Percentiles rank a stretch among this genome's conserved stretches.
These are phyloP conservation scores for Diplodia corticola DNA, from an alignment of 2,329 filamentous ascomycete species.

Conservation along the genomic window DNA sequence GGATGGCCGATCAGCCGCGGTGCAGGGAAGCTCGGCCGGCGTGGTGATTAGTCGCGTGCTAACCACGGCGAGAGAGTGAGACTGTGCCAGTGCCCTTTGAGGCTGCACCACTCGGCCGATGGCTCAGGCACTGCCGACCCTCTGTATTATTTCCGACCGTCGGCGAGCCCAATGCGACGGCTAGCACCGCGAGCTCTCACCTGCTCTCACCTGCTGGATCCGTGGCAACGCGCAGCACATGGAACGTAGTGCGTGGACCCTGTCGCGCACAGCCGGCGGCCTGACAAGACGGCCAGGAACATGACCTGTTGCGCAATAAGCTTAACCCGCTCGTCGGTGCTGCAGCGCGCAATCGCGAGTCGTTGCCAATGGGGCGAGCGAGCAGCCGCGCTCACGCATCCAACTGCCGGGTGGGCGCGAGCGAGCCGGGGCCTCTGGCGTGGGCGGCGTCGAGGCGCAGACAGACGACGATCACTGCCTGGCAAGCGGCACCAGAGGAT, in stretches of 20 bases:
- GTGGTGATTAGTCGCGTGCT: neutral
- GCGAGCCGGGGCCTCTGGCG: neutral
- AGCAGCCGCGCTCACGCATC: too few relatives aligned
- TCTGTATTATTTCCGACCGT: neutral
- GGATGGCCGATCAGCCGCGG: constrained; percentile 14
- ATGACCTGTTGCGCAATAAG: constrained; percentile 9
- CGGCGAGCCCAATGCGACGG: neutral
- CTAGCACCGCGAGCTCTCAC: neutral
- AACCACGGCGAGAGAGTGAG: neutral
- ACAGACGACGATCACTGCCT: neutral
- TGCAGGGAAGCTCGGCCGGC: neutral
- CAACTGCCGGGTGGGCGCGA: neutral
- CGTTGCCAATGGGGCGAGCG: neutral
- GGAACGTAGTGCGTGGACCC: neutral
- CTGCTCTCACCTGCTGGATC: too few relatives aligned
- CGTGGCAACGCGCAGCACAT: neutral
- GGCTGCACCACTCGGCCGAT: neutral
- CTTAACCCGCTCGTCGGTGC: constrained; percentile 7
- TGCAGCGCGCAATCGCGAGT: neutral
- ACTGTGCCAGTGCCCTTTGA: neutral
- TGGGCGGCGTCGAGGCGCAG: neutral
- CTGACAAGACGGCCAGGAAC: neutral
- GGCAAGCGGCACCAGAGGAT: neutral
- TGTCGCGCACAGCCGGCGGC: neutral
- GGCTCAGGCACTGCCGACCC: neutral